These are phyloP conservation scores for Elsinoe necatrix DNA, from an alignment of 2,329 filamentous ascomycete species.

Conservation along the genomic window DNA sequence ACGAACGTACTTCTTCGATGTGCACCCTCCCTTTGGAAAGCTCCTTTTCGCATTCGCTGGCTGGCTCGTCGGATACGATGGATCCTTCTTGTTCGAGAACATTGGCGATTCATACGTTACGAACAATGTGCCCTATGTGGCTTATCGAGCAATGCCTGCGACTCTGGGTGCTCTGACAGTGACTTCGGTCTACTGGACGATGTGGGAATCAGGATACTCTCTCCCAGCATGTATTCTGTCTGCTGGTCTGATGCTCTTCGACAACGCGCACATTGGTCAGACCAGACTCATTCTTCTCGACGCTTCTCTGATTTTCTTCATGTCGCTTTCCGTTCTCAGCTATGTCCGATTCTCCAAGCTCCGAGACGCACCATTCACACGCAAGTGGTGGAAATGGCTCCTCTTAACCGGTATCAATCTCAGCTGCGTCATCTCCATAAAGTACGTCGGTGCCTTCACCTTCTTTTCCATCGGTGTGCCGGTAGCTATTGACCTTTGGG, in stretches of 20 bases:
- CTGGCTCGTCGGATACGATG: slow-evolving; percentile 96
- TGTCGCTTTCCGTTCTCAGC: slow-evolving; percentile 86
- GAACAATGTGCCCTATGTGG: slow-evolving; percentile 95
- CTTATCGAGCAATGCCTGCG: slow-evolving; percentile 87
- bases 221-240: slow-evolving; percentile 85
- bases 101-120: slow-evolving; percentile 97
- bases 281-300: slow-evolving; percentile 91
- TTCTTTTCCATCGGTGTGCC: slow-evolving; percentile 95
- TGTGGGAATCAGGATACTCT: slow-evolving; percentile 99
- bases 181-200: slow-evolving; percentile 88
- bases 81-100: slow-evolving; percentile 96
- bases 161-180: slow-evolving; percentile 87
- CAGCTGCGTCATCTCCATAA: slow-evolving; percentile 96
- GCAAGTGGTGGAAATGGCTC: slow-evolving; percentile 99
- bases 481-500: slow-evolving; percentile 91
- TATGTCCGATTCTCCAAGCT: slow-evolving; percentile 98
- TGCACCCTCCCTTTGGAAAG: slow-evolving; percentile 96
- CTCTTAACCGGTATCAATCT: slow-evolving; percentile 87
- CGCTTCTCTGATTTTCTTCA: slow-evolving; percentile 86
- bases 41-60: slow-evolving; percentile 94
- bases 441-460: slow-evolving; percentile 94
- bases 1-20: slow-evolving; percentile 98
- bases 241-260: slow-evolving; percentile 77
- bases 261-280: slow-evolving; percentile 96
- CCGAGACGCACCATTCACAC: slow-evolving; percentile 75